Evolutionary conservation across 2,329 filamentous ascomycete species (phyloP).

Genomic region (Zelopaecilomyces penicillatus): DNA sequence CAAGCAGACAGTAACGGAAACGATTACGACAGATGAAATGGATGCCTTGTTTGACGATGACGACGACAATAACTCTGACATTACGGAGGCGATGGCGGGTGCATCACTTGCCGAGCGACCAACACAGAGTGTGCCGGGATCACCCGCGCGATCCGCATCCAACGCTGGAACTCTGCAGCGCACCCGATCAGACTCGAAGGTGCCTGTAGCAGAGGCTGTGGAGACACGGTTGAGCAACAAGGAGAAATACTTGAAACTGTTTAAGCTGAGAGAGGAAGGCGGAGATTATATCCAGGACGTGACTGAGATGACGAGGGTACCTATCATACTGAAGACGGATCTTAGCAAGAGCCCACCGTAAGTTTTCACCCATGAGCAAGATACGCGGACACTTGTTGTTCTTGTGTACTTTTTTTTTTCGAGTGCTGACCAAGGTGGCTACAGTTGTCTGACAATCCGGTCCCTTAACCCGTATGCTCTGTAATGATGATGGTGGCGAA

Average conservation of each 20-base stretch:
- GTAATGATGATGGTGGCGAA: conserved; percentile 18
- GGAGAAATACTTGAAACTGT: conserved; percentile 90
- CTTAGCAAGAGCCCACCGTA: conserved; percentile 98
- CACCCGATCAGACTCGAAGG: conserved; percentile 89
- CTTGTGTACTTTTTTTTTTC: background rate
- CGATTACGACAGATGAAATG: conserved; percentile 85
- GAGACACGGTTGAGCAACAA: conserved; percentile 82
- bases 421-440: conserved; percentile 14
- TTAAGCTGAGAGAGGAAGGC: conserved; percentile 81
- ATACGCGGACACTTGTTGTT: background rate
- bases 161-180: conserved; percentile 66
- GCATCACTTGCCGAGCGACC: conserved; percentile 83
- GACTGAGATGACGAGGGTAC: conserved; percentile 92
- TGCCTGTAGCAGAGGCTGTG: conserved; percentile 63
- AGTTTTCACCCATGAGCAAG: conserved; percentile 37
- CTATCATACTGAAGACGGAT: conserved; percentile 98
- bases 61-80: conserved; percentile 76
- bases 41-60: conserved; percentile 96
- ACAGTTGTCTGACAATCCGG: conserved; percentile 72
- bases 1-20: conserved; percentile 89
- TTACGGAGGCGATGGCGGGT: conserved; percentile 85
- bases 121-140: conserved; percentile 91
- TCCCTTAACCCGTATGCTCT: conserved; percentile 72
- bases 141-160: conserved; percentile 69
- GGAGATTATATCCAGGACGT: conserved; percentile 98